A percentile compares a stretch with the other conserved stretches of the same genome.
Evolutionary conservation across 2,329 filamentous ascomycete species (phyloP).

Genomic region (Cephalotrichum gorgonifer): DNA sequence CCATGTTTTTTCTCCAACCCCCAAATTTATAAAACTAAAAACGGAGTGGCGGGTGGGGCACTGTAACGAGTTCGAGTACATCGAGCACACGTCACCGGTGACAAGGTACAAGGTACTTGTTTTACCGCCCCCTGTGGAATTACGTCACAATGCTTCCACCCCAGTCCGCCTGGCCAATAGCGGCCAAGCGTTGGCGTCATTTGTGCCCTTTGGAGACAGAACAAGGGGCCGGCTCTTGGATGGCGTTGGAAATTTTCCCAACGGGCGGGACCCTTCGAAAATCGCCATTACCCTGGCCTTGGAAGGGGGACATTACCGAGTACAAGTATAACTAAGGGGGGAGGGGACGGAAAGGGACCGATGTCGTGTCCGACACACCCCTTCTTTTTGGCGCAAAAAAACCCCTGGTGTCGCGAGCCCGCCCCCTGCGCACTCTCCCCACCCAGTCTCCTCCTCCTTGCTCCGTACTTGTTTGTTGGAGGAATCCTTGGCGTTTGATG

Average conservation of each 20-base stretch:
- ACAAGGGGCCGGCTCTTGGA: neutral
- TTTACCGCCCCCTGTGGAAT: neutral
- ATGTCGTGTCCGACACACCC: neutral
- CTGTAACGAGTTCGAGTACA: too few species aligned
- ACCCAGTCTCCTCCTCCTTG: neutral
- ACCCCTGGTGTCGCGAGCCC: too few species aligned
- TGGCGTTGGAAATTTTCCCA: neutral
- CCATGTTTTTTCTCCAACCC: too few species aligned
- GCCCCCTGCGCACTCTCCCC: too few species aligned
- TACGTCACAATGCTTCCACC: slow-evolving; percentile 5
- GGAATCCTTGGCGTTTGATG: neutral
- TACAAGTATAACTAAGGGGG: too few species aligned
- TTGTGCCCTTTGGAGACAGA: neutral
- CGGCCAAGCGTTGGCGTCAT: slow-evolving; percentile 2
- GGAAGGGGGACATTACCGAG: neutral
- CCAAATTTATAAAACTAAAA: neutral
- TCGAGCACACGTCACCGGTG: neutral
- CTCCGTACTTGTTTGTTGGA: neutral
- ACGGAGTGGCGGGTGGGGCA: neutral
- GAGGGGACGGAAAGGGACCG: too few species aligned
- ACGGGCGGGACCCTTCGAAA: neutral
- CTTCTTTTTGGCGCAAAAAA: too few species aligned
- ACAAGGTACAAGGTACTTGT: neutral
- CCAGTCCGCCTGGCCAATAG: slow-evolving; percentile 3
- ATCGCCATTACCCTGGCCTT: neutral